Conservation (phyloP, 1,139 yeast genomes). For the Protomyces inundatus region DNA sequence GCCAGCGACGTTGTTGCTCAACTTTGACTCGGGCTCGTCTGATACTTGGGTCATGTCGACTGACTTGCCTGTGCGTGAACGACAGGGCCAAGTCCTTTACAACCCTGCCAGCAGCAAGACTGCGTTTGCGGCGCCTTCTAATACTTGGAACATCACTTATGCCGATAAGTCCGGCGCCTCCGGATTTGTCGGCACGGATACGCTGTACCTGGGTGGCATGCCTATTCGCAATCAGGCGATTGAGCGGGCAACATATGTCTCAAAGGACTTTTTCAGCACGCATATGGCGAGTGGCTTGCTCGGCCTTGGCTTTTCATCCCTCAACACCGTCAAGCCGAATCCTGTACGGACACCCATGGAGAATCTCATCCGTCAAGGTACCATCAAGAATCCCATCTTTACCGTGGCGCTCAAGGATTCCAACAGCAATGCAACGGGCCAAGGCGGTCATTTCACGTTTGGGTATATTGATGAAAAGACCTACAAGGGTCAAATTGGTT, state of each 20-base stretch:
- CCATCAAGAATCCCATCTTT: slow-evolving; percentile 7
- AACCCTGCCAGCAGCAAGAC: slow-evolving; percentile 38
- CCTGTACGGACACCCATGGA: slow-evolving; percentile 22
- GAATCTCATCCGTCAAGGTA: slow-evolving; percentile 18
- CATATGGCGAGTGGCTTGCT: slow-evolving; percentile 20
- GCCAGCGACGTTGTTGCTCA: slow-evolving; percentile 37
- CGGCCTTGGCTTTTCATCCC: slow-evolving; percentile 20
- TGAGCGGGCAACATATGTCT: slow-evolving; percentile 14
- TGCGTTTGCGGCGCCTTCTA: slow-evolving; percentile 31
- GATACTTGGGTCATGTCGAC: slow-evolving; percentile 46
- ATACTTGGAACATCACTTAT: slow-evolving; percentile 39
- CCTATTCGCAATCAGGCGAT: slow-evolving; percentile 27
- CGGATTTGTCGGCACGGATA: slow-evolving; percentile 37
- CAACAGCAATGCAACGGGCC: slow-evolving; percentile 12
- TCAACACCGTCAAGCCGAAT: slow-evolving; percentile 23
- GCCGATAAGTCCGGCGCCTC: slow-evolving; percentile 36
- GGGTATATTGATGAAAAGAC: slow-evolving; percentile 13
- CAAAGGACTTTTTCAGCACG: slow-evolving; percentile 16
- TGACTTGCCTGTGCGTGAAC: slow-evolving; percentile 33
- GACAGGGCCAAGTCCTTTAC: slow-evolving; percentile 36
- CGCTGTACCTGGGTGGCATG: slow-evolving; percentile 30
- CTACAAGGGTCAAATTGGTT: slow-evolving; percentile 19
- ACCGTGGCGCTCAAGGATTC: slow-evolving; percentile 10
- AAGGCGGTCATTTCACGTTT: slow-evolving; percentile 85
- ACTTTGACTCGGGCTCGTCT: slow-evolving; percentile 46